Conservation (phyloP, 73 alveolate genomes). For the Paramecium tetraurelia region DNA sequence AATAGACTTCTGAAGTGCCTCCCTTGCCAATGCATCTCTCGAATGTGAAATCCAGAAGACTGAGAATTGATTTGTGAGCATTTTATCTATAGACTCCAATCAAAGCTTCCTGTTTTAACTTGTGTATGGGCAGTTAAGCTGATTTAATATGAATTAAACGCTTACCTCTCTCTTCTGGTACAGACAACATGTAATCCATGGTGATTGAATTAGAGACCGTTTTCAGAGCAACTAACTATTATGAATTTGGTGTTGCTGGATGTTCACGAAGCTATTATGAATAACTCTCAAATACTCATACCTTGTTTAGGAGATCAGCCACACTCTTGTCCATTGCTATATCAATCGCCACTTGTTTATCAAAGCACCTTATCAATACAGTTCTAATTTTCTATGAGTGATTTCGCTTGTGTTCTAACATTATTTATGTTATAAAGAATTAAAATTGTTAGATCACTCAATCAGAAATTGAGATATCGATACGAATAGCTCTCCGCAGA, state of each 20-base stretch:
- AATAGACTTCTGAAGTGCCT: conserved; percentile 58
- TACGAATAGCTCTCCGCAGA: conserved; percentile 54
- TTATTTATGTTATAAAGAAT: conserved; percentile 17
- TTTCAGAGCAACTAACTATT: neutral
- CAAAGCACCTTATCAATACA: neutral
- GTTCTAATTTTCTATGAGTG: neutral
- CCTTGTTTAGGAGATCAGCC: neutral
- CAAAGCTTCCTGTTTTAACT: neutral
- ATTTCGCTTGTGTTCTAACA: neutral
- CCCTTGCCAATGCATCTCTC: conserved; percentile 58
- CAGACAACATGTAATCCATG: neutral
- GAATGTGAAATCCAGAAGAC: conserved; percentile 25
- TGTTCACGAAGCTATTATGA: neutral
- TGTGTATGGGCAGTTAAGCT: neutral
- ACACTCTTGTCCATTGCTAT: neutral
- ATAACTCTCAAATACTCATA: neutral
- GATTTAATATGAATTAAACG: neutral
- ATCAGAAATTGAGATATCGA: neutral
- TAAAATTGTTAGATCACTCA: conserved; percentile 17
- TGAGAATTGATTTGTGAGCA: neutral
- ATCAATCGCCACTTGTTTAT: neutral
- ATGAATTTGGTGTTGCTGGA: conserved; percentile 10
- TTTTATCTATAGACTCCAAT: neutral
- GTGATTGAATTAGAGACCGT: neutral
- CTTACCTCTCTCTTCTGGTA: conserved; percentile 39